Percentiles rank a stretch among this genome's conserved stretches.
Conservation (phyloP, 495 filamentous ascomycete species). For the Diplogelasinospora grovesii region DNA sequence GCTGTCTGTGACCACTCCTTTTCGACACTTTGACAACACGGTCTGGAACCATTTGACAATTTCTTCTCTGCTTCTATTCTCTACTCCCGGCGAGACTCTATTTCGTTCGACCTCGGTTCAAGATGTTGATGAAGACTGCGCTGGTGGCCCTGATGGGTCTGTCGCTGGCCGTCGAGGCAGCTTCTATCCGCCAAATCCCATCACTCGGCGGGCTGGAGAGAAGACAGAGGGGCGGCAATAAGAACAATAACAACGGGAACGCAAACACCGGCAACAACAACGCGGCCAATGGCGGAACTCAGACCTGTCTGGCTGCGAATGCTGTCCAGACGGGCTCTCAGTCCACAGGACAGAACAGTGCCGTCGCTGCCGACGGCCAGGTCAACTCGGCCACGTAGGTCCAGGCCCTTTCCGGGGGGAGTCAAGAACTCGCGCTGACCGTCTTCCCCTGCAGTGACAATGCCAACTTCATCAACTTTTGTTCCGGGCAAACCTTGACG, state of each 20-base stretch:
- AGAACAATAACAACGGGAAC: conserved; percentile 13
- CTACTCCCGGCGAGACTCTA: conserved; percentile 8
- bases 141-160: conserved; percentile 37
- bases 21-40: conserved; percentile 29
- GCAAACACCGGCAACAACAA: conserved; percentile 15
- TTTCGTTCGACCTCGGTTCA: conserved; percentile 11
- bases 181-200: conserved; percentile 28
- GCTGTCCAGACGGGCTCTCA: conserved; percentile 46
- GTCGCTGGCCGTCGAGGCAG: conserved; percentile 34
- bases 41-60: conserved; percentile 42
- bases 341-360: conserved; percentile 25
- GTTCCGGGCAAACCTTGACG: conserved; percentile 58
- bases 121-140: conserved; percentile 42
- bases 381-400: conserved; percentile 49
- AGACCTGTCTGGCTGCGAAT: conserved; percentile 34
- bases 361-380: conserved; percentile 39
- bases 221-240: conserved; percentile 15
- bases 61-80: conserved; percentile 14
- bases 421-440: not conserved
- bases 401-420: not conserved
- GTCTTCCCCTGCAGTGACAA: conserved; percentile 28
- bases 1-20: conserved; percentile 38
- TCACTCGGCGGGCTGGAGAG: conserved; percentile 12
- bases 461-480: conserved; percentile 66
- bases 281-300: conserved; percentile 17